Evolutionary conservation across 2,329 filamentous ascomycete species (phyloP).

Genomic region (Arachnomyces sp.): DNA sequence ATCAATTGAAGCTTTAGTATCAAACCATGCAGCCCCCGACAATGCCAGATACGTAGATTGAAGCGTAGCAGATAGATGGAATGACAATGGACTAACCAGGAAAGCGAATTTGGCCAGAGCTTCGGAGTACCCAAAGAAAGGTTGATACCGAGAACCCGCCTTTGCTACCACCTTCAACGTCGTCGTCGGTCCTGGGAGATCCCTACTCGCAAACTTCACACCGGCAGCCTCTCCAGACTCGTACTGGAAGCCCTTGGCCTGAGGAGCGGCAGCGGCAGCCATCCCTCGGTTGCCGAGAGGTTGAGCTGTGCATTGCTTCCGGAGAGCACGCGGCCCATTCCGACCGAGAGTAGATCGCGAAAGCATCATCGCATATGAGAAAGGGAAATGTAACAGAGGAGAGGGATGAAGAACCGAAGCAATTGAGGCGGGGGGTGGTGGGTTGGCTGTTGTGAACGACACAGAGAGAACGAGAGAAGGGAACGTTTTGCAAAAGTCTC

Average conservation of each 20-base stretch:
- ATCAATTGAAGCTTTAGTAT: slow-evolving; percentile 37
- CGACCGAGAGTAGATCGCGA: slow-evolving; percentile 58
- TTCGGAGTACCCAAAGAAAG: slow-evolving; percentile 78
- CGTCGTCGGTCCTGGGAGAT: slow-evolving; percentile 78
- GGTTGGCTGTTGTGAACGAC: slow-evolving; percentile 25
- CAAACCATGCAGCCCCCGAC: not conserved
- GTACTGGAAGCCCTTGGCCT: slow-evolving; percentile 73
- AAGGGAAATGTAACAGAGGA: slow-evolving; percentile 42
- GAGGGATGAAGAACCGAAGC: slow-evolving; percentile 21
- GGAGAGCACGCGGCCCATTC: slow-evolving; percentile 55
- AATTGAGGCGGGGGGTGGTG: slow-evolving; percentile 30
- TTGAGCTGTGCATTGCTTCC: slow-evolving; percentile 50
- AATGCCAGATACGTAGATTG: not conserved
- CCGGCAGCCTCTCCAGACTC: slow-evolving; percentile 77
- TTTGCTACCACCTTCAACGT: slow-evolving; percentile 88
- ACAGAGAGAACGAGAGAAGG: slow-evolving; percentile 19
- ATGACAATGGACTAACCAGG: slow-evolving; percentile 56
- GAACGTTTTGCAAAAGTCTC: slow-evolving; percentile 3
- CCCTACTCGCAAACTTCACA: slow-evolving; percentile 86
- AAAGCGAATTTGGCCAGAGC: slow-evolving; percentile 94
- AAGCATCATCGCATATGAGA: slow-evolving; percentile 56
- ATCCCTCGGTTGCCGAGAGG: slow-evolving; percentile 52
- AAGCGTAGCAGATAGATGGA: slow-evolving; percentile 15
- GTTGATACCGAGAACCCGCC: slow-evolving; percentile 88
- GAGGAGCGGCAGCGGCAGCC: slow-evolving; percentile 54